phyloP scores from a whole-genome alignment of 768 basidiomycete genomes.

The Pulveroboletus sp. region DNA sequence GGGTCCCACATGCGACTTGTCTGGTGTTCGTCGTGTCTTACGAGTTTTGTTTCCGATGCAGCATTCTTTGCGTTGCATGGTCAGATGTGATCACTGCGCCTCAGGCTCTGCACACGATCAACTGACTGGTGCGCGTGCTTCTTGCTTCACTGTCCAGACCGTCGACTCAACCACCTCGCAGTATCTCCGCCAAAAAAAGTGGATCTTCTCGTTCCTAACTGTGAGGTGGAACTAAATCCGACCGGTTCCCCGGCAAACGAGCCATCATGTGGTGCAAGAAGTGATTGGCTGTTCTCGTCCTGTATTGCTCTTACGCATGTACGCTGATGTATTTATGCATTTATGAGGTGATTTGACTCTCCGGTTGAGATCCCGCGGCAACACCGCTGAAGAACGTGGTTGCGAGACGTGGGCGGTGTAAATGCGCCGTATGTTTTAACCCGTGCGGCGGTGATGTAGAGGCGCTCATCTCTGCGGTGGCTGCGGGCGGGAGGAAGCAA shows the following conservation, averaged over 20 bases:
- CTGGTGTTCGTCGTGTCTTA: background rate
- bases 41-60: too few species aligned
- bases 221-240: background rate
- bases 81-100: background rate
- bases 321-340: background rate
- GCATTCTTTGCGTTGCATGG: background rate
- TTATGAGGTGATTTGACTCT: background rate
- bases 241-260: background rate
- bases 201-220: slow-evolving; percentile 6
- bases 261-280: background rate
- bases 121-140: background rate
- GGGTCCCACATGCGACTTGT: too few species aligned
- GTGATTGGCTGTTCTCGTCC: background rate
- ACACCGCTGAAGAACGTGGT: background rate
- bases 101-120: background rate
- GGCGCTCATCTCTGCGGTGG: slow-evolving; percentile 18
- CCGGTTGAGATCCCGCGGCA: background rate
- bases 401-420: slow-evolving; percentile 5
- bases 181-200: slow-evolving; percentile 17
- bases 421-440: slow-evolving; percentile 7
- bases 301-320: background rate
- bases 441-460: slow-evolving; percentile 4
- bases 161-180: background rate
- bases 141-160: background rate
- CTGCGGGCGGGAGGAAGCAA: slow-evolving; percentile 21